These are phyloP conservation scores for Fusarium udum DNA, from an alignment of 2,329 filamentous ascomycete genomes.

Conservation along the genomic window DNA sequence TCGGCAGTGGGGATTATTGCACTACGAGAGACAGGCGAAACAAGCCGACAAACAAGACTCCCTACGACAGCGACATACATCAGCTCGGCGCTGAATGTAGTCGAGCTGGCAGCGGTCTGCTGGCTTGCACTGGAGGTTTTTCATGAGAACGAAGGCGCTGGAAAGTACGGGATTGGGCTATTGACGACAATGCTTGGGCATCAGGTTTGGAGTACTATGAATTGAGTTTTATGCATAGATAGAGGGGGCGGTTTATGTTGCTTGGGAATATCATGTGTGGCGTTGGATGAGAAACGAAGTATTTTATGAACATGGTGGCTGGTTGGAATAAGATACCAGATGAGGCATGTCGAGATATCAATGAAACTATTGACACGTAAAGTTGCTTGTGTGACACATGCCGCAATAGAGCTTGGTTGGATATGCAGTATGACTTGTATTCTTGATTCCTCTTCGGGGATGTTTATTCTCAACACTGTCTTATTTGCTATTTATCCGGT, in stretches of 20 bases:
- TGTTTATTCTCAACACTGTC: not conserved
- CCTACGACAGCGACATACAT: conserved; percentile 37
- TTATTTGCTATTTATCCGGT: not conserved
- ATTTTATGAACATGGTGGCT: conserved; percentile 5
- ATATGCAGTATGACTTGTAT: not conserved
- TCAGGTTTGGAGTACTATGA: conserved; percentile 40
- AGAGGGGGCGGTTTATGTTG: not conserved
- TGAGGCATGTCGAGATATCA: not conserved
- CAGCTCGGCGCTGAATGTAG: conserved; percentile 44
- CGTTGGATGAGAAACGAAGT: conserved; percentile 16
- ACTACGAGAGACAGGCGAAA: conserved; percentile 44
- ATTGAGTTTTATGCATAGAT: conserved; percentile 20
- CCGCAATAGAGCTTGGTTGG: too few relatives aligned
- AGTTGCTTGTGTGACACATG: too few relatives aligned
- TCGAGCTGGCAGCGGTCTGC: conserved; percentile 47
- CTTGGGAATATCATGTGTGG: conserved; percentile 16
- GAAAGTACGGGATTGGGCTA: conserved; percentile 43
- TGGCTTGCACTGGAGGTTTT: conserved; percentile 48
- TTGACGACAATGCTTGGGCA: conserved; percentile 48
- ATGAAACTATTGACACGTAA: not conserved
- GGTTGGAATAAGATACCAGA: not conserved
- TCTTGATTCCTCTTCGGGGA: not conserved
- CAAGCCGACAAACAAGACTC: conserved; percentile 20
- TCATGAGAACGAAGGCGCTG: conserved; percentile 37
- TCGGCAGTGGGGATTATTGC: conserved; percentile 45